Conservation (phyloP, 176 grass and related monocot species). For the Aegilops longissima region DNA sequence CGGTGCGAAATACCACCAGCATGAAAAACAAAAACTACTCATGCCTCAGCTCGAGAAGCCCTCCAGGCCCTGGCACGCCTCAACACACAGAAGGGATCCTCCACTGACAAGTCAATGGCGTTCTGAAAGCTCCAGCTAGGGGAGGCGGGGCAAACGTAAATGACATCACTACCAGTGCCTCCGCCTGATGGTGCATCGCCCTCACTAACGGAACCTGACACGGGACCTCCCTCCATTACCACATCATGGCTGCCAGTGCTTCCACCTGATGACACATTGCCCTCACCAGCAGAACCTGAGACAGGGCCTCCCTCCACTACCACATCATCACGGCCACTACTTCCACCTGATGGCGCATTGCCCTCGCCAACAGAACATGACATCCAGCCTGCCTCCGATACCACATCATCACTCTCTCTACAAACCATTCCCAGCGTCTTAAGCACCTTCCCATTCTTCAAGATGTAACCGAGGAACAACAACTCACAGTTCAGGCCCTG, state of each 20-base stretch:
- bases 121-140: constrained; percentile 19
- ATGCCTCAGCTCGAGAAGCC: neutral
- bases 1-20: neutral
- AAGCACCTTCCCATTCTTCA: neutral
- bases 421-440: neutral
- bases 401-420: neutral
- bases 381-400: neutral
- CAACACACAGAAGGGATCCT: constrained; percentile 1
- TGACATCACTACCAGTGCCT: neutral
- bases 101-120: neutral
- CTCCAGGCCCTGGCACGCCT: neutral
- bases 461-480: neutral
- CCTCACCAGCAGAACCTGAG: too few species aligned
- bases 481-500: neutral
- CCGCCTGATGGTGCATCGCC: neutral
- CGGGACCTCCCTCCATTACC: neutral
- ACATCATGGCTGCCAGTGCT: too few species aligned
- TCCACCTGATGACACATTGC: too few species aligned
- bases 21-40: neutral
- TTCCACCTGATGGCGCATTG: neutral
- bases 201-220: neutral
- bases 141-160: neutral
- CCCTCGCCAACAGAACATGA: too few species aligned
- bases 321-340: neutral
- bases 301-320: neutral